phyloP scores from a whole-genome alignment of 2,329 filamentous ascomycete species.

The Lasiodiplodia citricola region DNA sequence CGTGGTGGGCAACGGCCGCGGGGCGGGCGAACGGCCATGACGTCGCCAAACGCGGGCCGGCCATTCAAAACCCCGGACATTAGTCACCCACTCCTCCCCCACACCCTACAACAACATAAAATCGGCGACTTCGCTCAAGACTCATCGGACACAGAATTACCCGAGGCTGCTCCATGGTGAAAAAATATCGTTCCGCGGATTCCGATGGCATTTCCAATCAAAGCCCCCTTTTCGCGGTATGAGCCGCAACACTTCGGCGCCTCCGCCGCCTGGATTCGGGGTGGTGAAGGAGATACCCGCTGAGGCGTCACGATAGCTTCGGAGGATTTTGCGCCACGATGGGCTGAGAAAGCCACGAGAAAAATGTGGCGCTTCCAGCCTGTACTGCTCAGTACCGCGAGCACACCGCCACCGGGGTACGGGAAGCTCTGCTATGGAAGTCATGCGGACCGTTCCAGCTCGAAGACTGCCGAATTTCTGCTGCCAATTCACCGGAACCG shows the following conservation, averaged over 20 bases:
- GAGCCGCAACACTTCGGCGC: neutral
- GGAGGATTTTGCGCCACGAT: neutral
- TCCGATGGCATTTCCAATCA: neutral
- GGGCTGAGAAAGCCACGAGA: neutral
- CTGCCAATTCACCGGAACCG: neutral
- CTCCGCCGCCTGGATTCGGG: neutral
- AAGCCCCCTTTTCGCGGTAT: neutral
- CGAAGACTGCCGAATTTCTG: neutral
- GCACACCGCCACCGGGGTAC: neutral
- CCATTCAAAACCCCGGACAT: neutral
- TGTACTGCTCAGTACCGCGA: neutral
- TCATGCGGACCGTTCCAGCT: neutral
- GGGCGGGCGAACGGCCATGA: slow-evolving; percentile 1
- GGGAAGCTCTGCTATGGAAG: neutral
- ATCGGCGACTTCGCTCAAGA: neutral
- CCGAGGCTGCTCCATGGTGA: neutral
- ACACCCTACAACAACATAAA: neutral
- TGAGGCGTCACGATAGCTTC: neutral
- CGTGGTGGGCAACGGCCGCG: neutral
- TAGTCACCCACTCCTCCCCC: neutral
- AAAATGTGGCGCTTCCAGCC: neutral
- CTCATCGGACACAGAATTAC: neutral
- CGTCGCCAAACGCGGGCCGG: neutral
- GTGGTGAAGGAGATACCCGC: neutral
- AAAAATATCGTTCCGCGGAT: neutral